Base-by-base conservation (phyloP, 306 rosid genomes). In the Cajanus cajan region DNA sequence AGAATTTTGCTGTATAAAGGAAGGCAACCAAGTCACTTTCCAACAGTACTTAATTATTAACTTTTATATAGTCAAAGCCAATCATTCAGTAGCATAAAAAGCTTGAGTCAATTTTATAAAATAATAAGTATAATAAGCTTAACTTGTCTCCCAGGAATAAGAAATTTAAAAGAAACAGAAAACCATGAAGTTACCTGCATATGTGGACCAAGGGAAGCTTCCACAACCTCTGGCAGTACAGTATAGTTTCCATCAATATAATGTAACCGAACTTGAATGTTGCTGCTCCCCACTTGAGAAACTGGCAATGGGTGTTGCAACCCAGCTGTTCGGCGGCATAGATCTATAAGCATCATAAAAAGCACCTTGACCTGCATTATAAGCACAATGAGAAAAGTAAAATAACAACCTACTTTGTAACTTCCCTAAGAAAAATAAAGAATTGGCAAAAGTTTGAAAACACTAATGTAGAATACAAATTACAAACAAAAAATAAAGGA, bases 171-270 rank as follows among this genome's bases (percentile, higher is more conserved):
- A 76, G 28, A 15, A 28, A 58, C 36, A 34, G 51, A 74, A 82
- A 61, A 31, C 36, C 50, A 39, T 16, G 12, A 55, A 58, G 69
- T 68, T 88, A 95, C 99, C 99, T 93, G 99, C 98, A 95, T 93
- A 83, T 95, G 98, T 21, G 99, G 98, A 76, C 99, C 99, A 78
- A 95, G 96, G 65, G 99, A 89, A 58, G 99, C 99, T 88, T 95
- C 99, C 62, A 95, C 99, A 64, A 95, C 98, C 85, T 95, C 99
- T 13, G 99, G 99, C 72, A 91, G 92, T 25, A 95, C 99, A 14
- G 97, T 95, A 77, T 93, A 93, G 87, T 95, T 95, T 18, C 99
- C 99, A 79, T 95, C 99, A 48, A 95, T 95, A 78, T 95, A 95
- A 85, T 95, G 99, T 80, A 95, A 87, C 84, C 98, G 92, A 78